Conservation (phyloP, 2,329 filamentous ascomycete genomes). For the Talaromyces albobiverticillius region DNA sequence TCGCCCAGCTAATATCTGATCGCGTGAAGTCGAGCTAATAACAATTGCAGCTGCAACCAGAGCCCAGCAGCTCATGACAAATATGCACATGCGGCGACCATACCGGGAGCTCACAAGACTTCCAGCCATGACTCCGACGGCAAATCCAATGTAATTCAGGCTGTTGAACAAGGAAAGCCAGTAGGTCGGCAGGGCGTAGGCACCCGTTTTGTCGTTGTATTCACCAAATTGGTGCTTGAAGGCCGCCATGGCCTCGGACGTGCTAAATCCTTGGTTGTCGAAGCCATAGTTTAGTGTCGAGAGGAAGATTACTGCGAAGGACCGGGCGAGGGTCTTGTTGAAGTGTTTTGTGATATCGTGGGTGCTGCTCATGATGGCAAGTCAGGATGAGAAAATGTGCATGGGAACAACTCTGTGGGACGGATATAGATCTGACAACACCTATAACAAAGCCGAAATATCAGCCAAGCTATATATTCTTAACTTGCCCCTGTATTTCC, state of each 20-base stretch:
- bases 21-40: neutral
- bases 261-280: neutral
- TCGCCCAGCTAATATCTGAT: slow-evolving; percentile 3
- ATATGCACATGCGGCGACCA: slow-evolving; percentile 2
- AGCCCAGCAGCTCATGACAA: slow-evolving; percentile 2
- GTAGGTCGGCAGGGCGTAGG: neutral
- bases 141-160: neutral
- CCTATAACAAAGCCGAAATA: too few relatives aligned
- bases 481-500: too few relatives aligned
- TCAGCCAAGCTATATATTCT: too few relatives aligned
- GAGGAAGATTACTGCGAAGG: neutral
- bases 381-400: too few relatives aligned
- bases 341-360: too few relatives aligned
- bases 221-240: slow-evolving; percentile 2
- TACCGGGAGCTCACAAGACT: neutral
- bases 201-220: neutral
- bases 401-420: too few relatives aligned
- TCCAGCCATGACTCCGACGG: neutral
- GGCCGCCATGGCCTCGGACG: neutral
- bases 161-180: slow-evolving; percentile 1
- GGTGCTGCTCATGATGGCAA: too few relatives aligned
- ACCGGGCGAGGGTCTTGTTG: too few relatives aligned
- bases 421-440: too few relatives aligned
- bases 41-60: neutral
- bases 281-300: slow-evolving; percentile 12